Conservation (phyloP, 176 grass and related monocot genomes). For the Juncus effusus region DNA sequence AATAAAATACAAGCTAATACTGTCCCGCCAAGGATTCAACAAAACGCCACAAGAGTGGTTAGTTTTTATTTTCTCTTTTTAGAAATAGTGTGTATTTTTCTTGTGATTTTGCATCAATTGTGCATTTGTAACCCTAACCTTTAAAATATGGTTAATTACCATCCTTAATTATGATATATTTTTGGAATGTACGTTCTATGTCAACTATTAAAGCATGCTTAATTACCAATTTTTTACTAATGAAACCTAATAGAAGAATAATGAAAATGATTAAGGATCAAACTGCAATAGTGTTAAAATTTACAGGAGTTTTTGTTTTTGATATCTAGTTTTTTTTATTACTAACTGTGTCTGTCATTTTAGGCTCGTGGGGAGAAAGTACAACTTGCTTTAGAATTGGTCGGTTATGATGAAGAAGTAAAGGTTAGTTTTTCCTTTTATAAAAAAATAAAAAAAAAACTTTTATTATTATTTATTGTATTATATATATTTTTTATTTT, state of each 20-base stretch:
- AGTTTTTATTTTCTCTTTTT: constrained; percentile 14
- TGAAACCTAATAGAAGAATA: too few relatives aligned
- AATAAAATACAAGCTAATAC: constrained; percentile 72
- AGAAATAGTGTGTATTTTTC: too few relatives aligned
- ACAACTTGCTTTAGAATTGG: constrained; percentile 72
- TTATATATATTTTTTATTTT: constrained; percentile 12
- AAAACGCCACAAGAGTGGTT: constrained; percentile 74
- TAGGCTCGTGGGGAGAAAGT: constrained; percentile 80
- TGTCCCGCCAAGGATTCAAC: constrained; percentile 68
- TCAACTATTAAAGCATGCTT: too few relatives aligned
- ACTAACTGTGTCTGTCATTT: constrained; percentile 12
- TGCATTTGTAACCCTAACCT: too few relatives aligned
- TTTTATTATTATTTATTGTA: not conserved
- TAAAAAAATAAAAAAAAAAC: not conserved
- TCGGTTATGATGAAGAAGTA: constrained; percentile 78
- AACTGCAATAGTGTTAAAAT: too few relatives aligned
- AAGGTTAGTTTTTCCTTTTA: constrained; percentile 45
- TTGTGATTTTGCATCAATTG: too few relatives aligned
- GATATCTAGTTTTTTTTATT: constrained; percentile 2
- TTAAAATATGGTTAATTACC: too few relatives aligned
- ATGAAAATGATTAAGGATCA: too few relatives aligned
- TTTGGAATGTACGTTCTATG: too few relatives aligned
- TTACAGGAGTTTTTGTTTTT: not conserved
- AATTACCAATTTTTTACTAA: too few relatives aligned
- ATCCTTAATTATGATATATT: too few relatives aligned